phyloP scores from a whole-genome alignment of 768 basidiomycete genomes.

The Naganishia antarctica region DNA sequence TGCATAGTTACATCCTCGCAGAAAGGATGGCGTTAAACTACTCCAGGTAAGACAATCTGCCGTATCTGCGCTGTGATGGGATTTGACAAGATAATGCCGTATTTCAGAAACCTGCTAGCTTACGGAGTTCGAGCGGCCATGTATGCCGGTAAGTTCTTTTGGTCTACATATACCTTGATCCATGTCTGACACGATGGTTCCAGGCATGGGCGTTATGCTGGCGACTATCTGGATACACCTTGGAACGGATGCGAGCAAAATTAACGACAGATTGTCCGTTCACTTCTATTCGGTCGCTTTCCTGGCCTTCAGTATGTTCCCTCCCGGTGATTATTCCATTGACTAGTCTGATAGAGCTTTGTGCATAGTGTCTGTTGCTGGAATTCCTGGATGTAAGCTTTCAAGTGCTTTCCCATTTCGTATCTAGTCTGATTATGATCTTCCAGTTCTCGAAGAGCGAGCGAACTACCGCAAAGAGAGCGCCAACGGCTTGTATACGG shows the following conservation, averaged over 20 bases:
- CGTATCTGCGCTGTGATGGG: not conserved
- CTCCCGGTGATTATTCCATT: not conserved
- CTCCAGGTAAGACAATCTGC: slow-evolving; percentile 38
- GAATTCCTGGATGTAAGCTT: slow-evolving; percentile 54
- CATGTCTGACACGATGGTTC: not conserved
- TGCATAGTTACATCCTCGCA: slow-evolving; percentile 52
- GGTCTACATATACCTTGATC: not conserved
- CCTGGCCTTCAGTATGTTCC: slow-evolving; percentile 43
- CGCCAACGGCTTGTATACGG: slow-evolving; percentile 59
- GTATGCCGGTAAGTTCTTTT: slow-evolving; percentile 50
- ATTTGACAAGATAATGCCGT: not conserved
- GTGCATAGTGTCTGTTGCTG: slow-evolving; percentile 57
- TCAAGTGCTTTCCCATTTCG: not conserved
- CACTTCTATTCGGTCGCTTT: slow-evolving; percentile 61
- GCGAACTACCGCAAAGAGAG: slow-evolving; percentile 59
- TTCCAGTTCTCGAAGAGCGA: slow-evolving; percentile 56
- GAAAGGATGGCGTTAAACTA: slow-evolving; percentile 57
- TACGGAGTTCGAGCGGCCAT: slow-evolving; percentile 59
- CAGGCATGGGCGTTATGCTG: slow-evolving; percentile 45
- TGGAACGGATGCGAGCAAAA: slow-evolving; percentile 36
- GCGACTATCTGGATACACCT: slow-evolving; percentile 56
- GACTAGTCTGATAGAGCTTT: not conserved
- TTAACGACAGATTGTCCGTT: slow-evolving; percentile 48
- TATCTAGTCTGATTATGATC: not conserved
- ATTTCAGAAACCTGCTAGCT: slow-evolving; percentile 54